These are phyloP conservation scores for Tuber brumale DNA, from an alignment of 495 filamentous ascomycete genomes.

Conservation along the genomic window DNA sequence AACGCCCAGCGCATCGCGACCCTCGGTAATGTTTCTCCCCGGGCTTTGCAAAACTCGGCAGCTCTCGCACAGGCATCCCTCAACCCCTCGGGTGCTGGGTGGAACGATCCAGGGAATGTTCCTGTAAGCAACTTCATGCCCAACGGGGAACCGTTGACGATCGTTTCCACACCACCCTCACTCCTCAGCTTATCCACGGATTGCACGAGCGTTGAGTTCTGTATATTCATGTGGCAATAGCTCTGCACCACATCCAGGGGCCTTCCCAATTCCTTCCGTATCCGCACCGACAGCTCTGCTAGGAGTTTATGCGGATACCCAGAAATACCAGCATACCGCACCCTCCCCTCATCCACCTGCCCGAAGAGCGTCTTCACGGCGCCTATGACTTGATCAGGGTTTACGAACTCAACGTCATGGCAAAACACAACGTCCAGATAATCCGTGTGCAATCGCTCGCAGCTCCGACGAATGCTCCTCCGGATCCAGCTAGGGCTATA, in stretches of 20 bases:
- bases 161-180: slow-evolving; percentile 70
- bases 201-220: slow-evolving; percentile 63
- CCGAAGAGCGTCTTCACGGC: slow-evolving; percentile 58
- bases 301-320: slow-evolving; percentile 77
- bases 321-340: slow-evolving; percentile 85
- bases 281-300: slow-evolving; percentile 63
- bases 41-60: slow-evolving; percentile 50
- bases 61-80: slow-evolving; percentile 54
- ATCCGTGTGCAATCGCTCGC: slow-evolving; percentile 53
- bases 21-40: slow-evolving; percentile 69
- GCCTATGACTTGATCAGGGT: slow-evolving; percentile 52
- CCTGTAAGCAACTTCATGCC: slow-evolving; percentile 82
- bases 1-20: slow-evolving; percentile 80
- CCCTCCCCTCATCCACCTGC: slow-evolving; percentile 54
- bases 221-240: slow-evolving; percentile 86
- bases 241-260: slow-evolving; percentile 83
- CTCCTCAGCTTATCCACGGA: slow-evolving; percentile 54
- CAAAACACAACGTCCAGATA: slow-evolving; percentile 70
- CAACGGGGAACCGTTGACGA: slow-evolving; percentile 79
- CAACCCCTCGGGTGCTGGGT: slow-evolving; percentile 72
- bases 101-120: slow-evolving; percentile 71
- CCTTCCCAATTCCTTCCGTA: slow-evolving; percentile 71
- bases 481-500: slow-evolving; percentile 58
- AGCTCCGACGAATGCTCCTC: slow-evolving; percentile 54
- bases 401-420: slow-evolving; percentile 68